Base-by-base conservation (phyloP, 148 eudicot genomes). In the Heliosperma pusillum region DNA sequence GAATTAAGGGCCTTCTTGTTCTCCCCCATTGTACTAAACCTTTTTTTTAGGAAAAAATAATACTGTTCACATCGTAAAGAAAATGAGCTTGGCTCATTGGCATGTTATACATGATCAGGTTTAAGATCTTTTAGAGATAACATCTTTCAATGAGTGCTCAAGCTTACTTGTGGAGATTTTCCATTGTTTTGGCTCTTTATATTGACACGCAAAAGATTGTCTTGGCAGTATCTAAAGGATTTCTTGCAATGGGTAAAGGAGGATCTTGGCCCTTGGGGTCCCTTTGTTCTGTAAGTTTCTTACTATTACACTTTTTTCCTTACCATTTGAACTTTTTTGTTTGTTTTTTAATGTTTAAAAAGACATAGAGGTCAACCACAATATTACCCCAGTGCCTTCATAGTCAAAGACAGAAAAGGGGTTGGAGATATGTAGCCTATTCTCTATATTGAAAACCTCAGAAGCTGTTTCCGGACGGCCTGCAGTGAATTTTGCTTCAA, bases 191-290 rank as follows among this genome's bases (percentile, higher is more conserved):
- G 24, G 25, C 47, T 57, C 25, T 7, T 66, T 68, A 65, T 66
- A 40, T 69, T 72, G 26, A 64, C 72, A 67, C 78, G 60, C 64
- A 73, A 44, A 64, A 65, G 29, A 19, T 74, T 47, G 79, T 53
- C 44, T 57, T 33, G 78, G 36, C 92, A 91, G 98, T 80, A 87
- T 71, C 72, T 92, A 80, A 92, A 89, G 74, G 92, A 86, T 74
- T 92, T 95, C 84, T 85, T 95, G 77, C 63, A 87, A 74, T 95
- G 96, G 93, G 82, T 95, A 70, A 84, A 95, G 81, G 87, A 90
- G 76, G 99, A 95, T 87, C 92, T 95, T 85, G 99, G 99, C 66
- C 88, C 90, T 72, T 95, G 97, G 98, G 98, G 97, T 73, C 98
- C 98, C 63, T 82, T 90, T 72, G 89, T 83, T 60, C 84, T 95